Evolutionary conservation across 257 asterid genomes (phyloP), one percentile per base, ranked within the genome.

Genomic region (Nicotiana attenuata): DNA sequence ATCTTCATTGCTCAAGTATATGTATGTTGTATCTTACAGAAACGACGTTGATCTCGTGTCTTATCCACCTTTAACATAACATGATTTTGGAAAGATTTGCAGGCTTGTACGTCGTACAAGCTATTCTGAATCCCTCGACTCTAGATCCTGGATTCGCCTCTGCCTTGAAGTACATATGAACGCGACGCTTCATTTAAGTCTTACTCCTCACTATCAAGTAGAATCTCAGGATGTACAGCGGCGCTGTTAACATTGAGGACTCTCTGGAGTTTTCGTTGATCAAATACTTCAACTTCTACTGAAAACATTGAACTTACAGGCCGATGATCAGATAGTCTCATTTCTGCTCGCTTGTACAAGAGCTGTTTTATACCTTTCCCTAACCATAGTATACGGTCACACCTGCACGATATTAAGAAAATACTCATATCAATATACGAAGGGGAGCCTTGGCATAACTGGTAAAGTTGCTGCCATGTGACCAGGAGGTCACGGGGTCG

Each of bases 241-340:
- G 55, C 29, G 2, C 55, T 68, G 45, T 50, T 96, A 82, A 94
- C 89, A 33, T 97, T 90, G 81, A 96, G 97, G 45, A 97, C 98
- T 65, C 93, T 87, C 68, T 94, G 98, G 89, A 96, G 82, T 88
- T 90, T 96, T 87, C 89, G 87, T 0, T 91, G 91, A 87, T 92
- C 93, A 77, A 94, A 94, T 80, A 90, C 95, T 89, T 96, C 99
- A 35, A 96, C 93, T 50, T 94, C 98, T 82, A 91, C 97, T 79
- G 87, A 81, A 78, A 89, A 94, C 52, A 91, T 80, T 66, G 98
- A 95, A 35, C 92, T 88, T 85, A 96, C 97, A 0, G 99, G 98
- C 26, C 97, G 92, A 89, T 96, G 99, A 85, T 96, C 99, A 10
- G 99, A 96, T 68, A 93, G 77, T 85, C 80, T 92, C 20, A 90